phyloP scores from a whole-genome alignment of 1,139 yeast species.

The Pichia sp. region DNA sequence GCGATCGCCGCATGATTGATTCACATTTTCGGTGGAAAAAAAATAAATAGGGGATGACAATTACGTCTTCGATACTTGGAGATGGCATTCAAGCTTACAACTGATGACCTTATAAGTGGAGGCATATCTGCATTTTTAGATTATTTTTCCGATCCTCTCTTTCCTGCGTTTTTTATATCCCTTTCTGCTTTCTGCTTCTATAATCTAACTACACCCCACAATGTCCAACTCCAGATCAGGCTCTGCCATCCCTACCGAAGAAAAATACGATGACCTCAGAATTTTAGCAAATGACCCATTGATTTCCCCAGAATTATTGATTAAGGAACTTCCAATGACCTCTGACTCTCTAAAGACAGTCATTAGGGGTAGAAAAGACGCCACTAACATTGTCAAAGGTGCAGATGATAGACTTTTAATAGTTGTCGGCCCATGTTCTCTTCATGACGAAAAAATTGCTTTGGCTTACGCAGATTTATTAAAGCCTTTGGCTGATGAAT shows the following conservation, averaged over 20 bases:
- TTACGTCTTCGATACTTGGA: no score
- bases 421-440: conserved; percentile 92
- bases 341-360: conserved; percentile 58
- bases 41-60: no score
- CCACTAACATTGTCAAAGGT: conserved; percentile 63
- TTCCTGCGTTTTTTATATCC: no score
- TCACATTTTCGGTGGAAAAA: no score
- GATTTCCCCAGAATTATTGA: conserved; percentile 79
- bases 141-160: no score
- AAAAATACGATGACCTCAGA: conserved; percentile 81
- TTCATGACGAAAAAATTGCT: conserved; percentile 88
- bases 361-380: conserved; percentile 65
- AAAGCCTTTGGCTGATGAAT: conserved; percentile 57
- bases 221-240: conserved; percentile 11
- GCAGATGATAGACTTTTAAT: conserved; percentile 69
- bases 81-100: no score
- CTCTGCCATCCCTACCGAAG: conserved; percentile 46
- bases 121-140: no score
- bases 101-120: no score
- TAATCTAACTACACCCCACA: no score
- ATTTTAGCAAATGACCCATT: conserved; percentile 87
- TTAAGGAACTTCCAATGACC: conserved; percentile 68
- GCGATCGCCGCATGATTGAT: no score
- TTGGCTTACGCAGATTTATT: conserved; percentile 76
- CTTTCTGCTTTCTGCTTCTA: no score